Base-by-base conservation (phyloP, 192 early-diverging fungal genomes). In the Coemansia sp. region DNA sequence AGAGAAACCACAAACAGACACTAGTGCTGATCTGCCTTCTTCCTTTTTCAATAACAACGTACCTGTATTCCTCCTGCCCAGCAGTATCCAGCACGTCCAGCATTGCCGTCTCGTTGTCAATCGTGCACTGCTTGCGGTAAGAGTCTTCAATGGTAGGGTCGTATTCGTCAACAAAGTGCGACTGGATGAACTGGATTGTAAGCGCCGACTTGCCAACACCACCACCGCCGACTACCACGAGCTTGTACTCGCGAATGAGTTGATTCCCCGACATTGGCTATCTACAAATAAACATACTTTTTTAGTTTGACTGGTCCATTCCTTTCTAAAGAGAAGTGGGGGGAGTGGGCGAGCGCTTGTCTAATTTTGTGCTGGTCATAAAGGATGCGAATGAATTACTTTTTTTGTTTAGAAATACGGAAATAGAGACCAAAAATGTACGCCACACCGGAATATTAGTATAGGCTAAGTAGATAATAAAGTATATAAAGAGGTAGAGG, bases 91-190 rank as follows among this genome's bases (percentile, higher is more conserved):
- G 88, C 10, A 98, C 92, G 64, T 98, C 96, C 27, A 98, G 86
- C 66, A 95, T 88, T 44, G 92, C 92, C 1, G 90, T 89, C 66
- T 90, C 88, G 37, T 92, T 90, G 77, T 98, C 95, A 59, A 98
- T 94, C 19, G 93, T 87, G 73, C 94, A 93, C 79, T 97, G 96
- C 75, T 97, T 96, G 61, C 93, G 89, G 85, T 98, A 98, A n/a
- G 95, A 97, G 84, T 98, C 96, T 85, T 98, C 96, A 65, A 96
- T 98, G 19, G 96, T 98, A 9, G 96, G 96, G 76, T 98, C 96
- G 74, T 98, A 98, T 70, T 91, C 91, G 68, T 93, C 89, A 51
- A 93, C 89, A 79, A 94, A 93, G 80, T 93, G 88, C 50, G 88
- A 89, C 72, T 90, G 89, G 61, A 90, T 92, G 62, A 92, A 91